These are phyloP conservation scores for Rhizophagus sp. DNA, from an alignment of 192 early-diverging fungal genomes.

Conservation along the genomic window DNA sequence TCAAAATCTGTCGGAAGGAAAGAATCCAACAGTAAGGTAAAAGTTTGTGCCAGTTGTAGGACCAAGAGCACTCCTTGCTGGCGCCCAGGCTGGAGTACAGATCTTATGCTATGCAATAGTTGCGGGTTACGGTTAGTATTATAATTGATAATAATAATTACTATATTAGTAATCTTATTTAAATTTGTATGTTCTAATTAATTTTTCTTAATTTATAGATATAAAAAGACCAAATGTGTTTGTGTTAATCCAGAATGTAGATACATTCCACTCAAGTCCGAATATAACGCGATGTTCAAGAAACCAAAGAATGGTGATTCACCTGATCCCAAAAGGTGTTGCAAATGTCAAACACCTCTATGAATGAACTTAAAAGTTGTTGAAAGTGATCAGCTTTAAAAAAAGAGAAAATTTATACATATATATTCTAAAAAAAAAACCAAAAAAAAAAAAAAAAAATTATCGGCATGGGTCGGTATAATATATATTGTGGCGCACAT, in stretches of 20 bases:
- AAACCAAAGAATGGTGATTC: conserved; percentile 27
- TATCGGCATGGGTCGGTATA: neutral
- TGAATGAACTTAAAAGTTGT: neutral
- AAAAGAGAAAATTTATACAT: too few relatives aligned
- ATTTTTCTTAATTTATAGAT: conserved; percentile 8
- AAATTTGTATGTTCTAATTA: too few relatives aligned
- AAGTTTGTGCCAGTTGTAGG: conserved; percentile 42
- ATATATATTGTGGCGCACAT: neutral
- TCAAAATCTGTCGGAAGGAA: neutral
- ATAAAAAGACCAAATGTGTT: conserved; percentile 47
- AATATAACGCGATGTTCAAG: conserved; percentile 44
- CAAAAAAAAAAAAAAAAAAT: neutral
- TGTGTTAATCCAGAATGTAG: conserved; percentile 42
- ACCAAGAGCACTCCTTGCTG: conserved; percentile 45
- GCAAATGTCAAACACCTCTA: conserved; percentile 8
- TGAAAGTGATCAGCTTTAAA: too few relatives aligned
- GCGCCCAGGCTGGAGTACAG: conserved; percentile 41
- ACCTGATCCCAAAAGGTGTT: conserved; percentile 17
- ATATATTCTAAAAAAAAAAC: neutral
- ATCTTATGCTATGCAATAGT: conserved; percentile 43
- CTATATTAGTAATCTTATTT: too few relatives aligned
- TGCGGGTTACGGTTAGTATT: conserved; percentile 38
- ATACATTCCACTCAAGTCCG: conserved; percentile 48
- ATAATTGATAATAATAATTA: too few relatives aligned
- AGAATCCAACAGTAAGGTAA: conserved; percentile 10